Evolutionary conservation across 495 filamentous ascomycete species (phyloP), one percentile per base, ranked within the genome.

Genomic region (Penicillium waksmanii): DNA sequence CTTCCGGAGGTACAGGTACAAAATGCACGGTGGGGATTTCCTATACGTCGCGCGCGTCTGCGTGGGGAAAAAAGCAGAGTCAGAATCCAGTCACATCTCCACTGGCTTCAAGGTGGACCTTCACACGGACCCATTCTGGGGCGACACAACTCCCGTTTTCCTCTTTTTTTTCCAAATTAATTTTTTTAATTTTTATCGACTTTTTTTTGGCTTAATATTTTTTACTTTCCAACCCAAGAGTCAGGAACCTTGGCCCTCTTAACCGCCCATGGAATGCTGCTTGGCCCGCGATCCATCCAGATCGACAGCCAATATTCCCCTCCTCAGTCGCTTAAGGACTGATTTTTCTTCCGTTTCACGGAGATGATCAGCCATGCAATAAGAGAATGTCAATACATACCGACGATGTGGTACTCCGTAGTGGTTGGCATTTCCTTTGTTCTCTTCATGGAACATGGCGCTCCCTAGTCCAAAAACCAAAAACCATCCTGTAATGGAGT

Each of bases 281-380:
- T 25, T 62, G 65, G 58, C 59, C 63, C 61, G 66, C 56, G 64
- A 69, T 69, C 63, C 57, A 60, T 57, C 55, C 63, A 54, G 73
- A 73, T 75, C 69, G 60, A 54, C 73, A 60, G 60, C 35, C 60
- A 57, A 55, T 27, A 65, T 63, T 67, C 58, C 67, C 60, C 46
- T 59, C 50, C 50, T 60, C 47, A 34, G 49, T 27, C 31, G 31
- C 13, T 27, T 33, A 27, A 13, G 17, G 10, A 33, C 53, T 55
- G 51, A 56, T 67, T 67, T 58, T 59, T 57, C 38, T 15, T 46
- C 55, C 55, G 55, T 58, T 61, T 65, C 54, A 60, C 40, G 42
- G 42, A 44, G 50, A 62, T 54, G 63, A 66, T 62, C 63, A 60
- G 55, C 63, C 63, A 46, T 65, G 58, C 55, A 62, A 61, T 55